Evolutionary conservation across 768 basidiomycete species (phyloP), one percentile per base, ranked within the genome.

Genomic region (Leccinum disarticulatum): DNA sequence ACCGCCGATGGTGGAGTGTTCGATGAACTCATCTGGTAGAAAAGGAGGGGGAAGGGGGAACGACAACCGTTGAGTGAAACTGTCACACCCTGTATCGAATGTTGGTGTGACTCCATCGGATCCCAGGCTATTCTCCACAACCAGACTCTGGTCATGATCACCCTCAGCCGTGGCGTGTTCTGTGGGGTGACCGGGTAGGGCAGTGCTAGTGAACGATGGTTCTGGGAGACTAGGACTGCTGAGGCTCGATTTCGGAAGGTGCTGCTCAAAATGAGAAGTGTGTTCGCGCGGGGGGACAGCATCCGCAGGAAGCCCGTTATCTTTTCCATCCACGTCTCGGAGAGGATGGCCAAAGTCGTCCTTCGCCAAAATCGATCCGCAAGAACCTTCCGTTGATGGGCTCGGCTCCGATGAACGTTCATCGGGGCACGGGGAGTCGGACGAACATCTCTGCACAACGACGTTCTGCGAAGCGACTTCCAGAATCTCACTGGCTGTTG

Each of bases 11-110:
- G 57, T 28, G 6, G 64, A 53, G 15, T 57, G 27, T 2, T 30
- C 57, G 11, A 53, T 50, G 28, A 54, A 25, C 28, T 64, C 67
- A 5, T 43, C 31, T 8, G 62, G 47, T 1, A 60, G 35, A 33
- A 61, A 57, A 13, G 55, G 52, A 22, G 59, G 61, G 47, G 66
- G 65, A 13, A 66, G 61, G 38, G 71, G 69, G 59, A 65, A 69
- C 22, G 69, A 67, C 41, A 63, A n/a, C 17, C 31, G 62, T 38
- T 49, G 63, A 8, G 55, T 49, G 51, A 63, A 55, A 50, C 38
- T 55, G 25, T 51, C 14, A 35, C 17, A 8, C 13, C 41, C 56
- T 2, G 53, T 59, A 17, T 51, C 52, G 27, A 58, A 53, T 19
- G 19, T 30, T 41, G 43, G 52, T 1, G 43, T 5, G 30, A 25